These are phyloP conservation scores for Debaryomyces nepalensis DNA, from an alignment of 1,139 yeast species.

Conservation along the genomic window DNA sequence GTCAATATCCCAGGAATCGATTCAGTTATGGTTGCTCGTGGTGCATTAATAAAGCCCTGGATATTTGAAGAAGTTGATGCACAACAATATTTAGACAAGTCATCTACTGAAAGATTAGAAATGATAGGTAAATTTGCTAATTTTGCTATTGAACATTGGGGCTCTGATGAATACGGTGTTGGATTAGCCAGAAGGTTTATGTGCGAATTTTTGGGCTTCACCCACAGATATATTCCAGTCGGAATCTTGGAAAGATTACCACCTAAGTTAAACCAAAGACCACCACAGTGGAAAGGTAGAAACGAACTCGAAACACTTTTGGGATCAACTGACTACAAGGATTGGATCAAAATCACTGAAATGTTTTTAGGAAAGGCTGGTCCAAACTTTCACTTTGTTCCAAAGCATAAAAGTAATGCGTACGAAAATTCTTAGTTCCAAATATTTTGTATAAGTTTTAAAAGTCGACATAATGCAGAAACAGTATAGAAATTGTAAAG, in stretches of 20 bases:
- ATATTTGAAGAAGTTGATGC: conserved; percentile 94
- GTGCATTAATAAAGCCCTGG: conserved; percentile 98
- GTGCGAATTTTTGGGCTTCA: conserved; percentile 93
- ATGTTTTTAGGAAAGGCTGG: conserved; percentile 90
- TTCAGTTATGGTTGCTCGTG: conserved; percentile 96
- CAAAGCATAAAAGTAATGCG: conserved; percentile 94
- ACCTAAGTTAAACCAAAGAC: conserved; percentile 88
- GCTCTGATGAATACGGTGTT: conserved; percentile 93
- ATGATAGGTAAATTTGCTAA: conserved; percentile 69
- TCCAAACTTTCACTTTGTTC: conserved; percentile 75
- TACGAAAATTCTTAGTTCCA: conserved; percentile 39
- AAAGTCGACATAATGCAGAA: too few species aligned
- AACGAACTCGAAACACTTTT: conserved; percentile 88
- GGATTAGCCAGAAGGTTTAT: conserved; percentile 85
- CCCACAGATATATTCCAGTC: conserved; percentile 92
- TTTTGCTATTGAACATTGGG: conserved; percentile 96
- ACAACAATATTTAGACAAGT: conserved; percentile 86
- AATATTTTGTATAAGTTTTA: too few species aligned
- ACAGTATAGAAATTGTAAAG: too few species aligned
- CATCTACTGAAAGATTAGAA: conserved; percentile 86
- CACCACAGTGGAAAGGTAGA: conserved; percentile 94
- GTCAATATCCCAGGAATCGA: conserved; percentile 74
- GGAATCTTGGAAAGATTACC: conserved; percentile 91
- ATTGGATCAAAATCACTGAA: conserved; percentile 97
- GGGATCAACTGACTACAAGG: conserved; percentile 83